These are phyloP conservation scores for Citrus hindsii DNA, from an alignment of 345 rosid genomes.

Conservation along the genomic window DNA sequence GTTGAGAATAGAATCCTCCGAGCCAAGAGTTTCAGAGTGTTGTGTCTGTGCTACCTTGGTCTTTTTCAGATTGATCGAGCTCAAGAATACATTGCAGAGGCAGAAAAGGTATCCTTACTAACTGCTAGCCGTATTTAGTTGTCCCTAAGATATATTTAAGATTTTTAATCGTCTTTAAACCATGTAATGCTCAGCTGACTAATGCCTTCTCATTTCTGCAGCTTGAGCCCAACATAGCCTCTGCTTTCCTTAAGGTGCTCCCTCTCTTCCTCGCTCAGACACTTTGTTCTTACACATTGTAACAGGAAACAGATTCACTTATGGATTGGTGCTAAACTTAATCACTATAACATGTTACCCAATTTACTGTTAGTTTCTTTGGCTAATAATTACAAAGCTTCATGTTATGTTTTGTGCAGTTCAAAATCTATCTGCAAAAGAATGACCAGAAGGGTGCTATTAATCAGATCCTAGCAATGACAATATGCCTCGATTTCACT, in stretches of 20 bases:
- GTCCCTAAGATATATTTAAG: not conserved
- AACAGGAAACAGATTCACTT: not conserved
- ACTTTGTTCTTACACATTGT: not conserved
- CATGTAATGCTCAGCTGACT: not conserved
- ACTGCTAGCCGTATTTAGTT: slow-evolving; percentile 7
- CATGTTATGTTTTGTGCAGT: slow-evolving; percentile 48
- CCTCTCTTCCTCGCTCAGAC: slow-evolving; percentile 7
- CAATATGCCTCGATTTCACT: slow-evolving; percentile 69
- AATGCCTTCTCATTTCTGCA: slow-evolving; percentile 38
- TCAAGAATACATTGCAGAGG: slow-evolving; percentile 79
- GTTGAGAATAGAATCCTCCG: slow-evolving; percentile 63
- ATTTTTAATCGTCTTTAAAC: not conserved
- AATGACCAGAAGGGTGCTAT: slow-evolving; percentile 52
- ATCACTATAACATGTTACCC: not conserved
- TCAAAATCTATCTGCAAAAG: slow-evolving; percentile 73
- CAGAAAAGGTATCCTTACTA: slow-evolving; percentile 65
- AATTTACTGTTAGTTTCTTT: slow-evolving; percentile 17
- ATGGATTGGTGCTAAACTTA: slow-evolving; percentile 7
- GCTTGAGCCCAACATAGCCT: slow-evolving; percentile 82
- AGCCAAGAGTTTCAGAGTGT: slow-evolving; percentile 92
- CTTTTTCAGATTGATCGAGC: slow-evolving; percentile 82
- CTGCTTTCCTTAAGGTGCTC: slow-evolving; percentile 89
- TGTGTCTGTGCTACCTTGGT: slow-evolving; percentile 89
- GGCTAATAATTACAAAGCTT: not conserved
- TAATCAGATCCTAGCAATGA: slow-evolving; percentile 76